Conservation (phyloP, 2,329 filamentous ascomycete genomes). For the Chalara sp. region DNA sequence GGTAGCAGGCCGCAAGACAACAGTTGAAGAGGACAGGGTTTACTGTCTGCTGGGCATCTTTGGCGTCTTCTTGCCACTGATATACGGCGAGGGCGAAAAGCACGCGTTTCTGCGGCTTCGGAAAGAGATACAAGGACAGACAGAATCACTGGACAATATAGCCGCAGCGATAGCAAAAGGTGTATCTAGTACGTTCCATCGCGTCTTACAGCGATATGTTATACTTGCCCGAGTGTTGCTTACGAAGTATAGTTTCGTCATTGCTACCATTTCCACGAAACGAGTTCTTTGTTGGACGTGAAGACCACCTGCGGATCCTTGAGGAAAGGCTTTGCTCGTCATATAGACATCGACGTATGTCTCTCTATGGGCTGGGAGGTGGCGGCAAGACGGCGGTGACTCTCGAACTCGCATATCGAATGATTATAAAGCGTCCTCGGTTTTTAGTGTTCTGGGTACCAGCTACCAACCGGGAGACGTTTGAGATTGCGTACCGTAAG, state of each 20-base stretch:
- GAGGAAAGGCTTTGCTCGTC: neutral
- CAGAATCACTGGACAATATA: neutral
- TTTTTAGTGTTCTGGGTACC: neutral
- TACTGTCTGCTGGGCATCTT: conserved; percentile 39
- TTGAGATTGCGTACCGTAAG: conserved; percentile 1
- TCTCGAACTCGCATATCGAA: conserved; percentile 1
- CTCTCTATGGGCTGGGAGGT: conserved; percentile 1
- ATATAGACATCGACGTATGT: neutral
- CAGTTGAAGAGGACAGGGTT: conserved; percentile 32
- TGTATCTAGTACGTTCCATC: neutral
- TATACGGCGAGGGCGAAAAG: conserved; percentile 31
- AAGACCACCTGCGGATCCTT: too few species aligned
- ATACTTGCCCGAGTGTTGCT: neutral
- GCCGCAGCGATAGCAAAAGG: neutral
- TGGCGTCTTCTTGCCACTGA: conserved; percentile 34
- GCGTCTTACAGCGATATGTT: neutral
- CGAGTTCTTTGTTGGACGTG: too few species aligned
- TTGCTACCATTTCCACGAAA: too few species aligned
- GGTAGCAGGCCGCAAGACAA: conserved; percentile 30
- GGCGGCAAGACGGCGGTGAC: neutral
- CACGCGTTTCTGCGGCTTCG: neutral
- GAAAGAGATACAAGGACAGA: neutral
- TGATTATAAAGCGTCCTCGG: neutral
- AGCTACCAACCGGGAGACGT: neutral
- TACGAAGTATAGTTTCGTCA: neutral